phyloP scores from a whole-genome alignment of 768 basidiomycete species.

The Boletus edulis region DNA sequence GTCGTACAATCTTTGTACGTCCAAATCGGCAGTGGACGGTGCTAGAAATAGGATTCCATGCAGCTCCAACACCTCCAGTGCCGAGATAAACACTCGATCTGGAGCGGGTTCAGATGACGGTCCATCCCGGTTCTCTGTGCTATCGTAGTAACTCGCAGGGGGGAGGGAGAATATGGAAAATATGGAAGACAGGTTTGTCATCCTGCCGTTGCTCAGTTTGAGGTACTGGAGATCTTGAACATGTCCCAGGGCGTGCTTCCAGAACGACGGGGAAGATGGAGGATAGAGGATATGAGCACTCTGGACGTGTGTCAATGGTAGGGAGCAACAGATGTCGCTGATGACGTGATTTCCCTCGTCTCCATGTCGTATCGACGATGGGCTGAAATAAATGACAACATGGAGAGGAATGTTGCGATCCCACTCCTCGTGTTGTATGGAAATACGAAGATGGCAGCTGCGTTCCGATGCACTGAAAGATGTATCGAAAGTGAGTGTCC shows the following conservation, averaged over 20 bases:
- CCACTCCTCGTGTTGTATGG: no score
- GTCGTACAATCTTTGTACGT: background rate
- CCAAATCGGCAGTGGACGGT: background rate
- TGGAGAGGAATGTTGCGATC: no score
- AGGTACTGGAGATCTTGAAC: slow-evolving; percentile 1
- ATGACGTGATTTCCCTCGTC: background rate
- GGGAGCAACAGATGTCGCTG: background rate
- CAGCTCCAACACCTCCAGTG: background rate
- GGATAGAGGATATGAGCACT: background rate
- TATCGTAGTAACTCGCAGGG: no score
- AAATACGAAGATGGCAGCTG: no score
- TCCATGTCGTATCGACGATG: no score
- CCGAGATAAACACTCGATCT: background rate
- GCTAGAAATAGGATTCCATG: background rate
- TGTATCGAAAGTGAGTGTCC: background rate
- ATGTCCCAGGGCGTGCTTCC: background rate
- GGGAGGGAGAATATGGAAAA: background rate
- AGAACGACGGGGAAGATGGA: background rate
- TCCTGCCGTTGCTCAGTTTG: background rate
- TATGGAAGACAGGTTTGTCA: background rate
- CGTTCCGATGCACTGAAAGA: background rate
- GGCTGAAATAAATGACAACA: background rate
- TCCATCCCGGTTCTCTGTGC: no score
- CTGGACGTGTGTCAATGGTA: background rate
- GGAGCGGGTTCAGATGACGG: background rate